Evolutionary conservation across 345 rosid species (phyloP).

Genomic region (Passiflora organensis): DNA sequence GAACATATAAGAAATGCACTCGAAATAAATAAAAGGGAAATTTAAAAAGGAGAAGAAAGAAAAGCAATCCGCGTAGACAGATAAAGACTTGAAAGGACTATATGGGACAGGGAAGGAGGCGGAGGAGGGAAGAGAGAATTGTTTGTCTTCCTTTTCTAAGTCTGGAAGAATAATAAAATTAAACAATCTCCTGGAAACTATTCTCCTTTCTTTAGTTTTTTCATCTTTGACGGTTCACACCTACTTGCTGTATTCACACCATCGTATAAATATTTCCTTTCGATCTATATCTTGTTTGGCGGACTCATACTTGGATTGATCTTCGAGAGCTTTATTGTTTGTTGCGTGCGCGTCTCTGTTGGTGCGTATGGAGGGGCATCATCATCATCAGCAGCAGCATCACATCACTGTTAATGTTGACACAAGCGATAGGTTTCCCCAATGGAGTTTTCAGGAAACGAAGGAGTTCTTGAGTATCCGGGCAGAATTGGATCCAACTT

Average conservation of each 20-base stretch:
- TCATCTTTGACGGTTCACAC: slow-evolving; percentile 59
- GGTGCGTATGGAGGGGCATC: slow-evolving; percentile 54
- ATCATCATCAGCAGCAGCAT: slow-evolving; percentile 40
- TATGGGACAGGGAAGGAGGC: slow-evolving; percentile 17
- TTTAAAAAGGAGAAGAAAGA: too few species aligned
- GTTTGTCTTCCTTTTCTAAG: slow-evolving; percentile 23
- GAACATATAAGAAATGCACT: slow-evolving; percentile 23
- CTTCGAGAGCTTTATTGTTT: too few species aligned
- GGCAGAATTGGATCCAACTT: slow-evolving; percentile 73
- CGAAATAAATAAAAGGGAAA: slow-evolving; percentile 1
- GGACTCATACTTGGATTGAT: too few species aligned
- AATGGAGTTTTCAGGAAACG: slow-evolving; percentile 89
- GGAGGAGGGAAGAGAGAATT: slow-evolving; percentile 6
- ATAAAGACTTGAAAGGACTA: slow-evolving; percentile 43
- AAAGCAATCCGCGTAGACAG: slow-evolving; percentile 77
- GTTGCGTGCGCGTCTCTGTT: slow-evolving; percentile 13
- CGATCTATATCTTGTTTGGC: slow-evolving; percentile 7
- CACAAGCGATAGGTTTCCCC: slow-evolving; percentile 79
- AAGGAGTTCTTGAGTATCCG: slow-evolving; percentile 75
- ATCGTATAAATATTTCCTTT: slow-evolving; percentile 7
- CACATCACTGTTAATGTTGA: slow-evolving; percentile 39
- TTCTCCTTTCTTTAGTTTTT: neutral
- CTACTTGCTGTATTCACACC: slow-evolving; percentile 37
- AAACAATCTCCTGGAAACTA: slow-evolving; percentile 26
- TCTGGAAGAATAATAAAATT: slow-evolving; percentile 35